phyloP scores from a whole-genome alignment of 306 rosid species.

The Trichosanthes truncata region DNA sequence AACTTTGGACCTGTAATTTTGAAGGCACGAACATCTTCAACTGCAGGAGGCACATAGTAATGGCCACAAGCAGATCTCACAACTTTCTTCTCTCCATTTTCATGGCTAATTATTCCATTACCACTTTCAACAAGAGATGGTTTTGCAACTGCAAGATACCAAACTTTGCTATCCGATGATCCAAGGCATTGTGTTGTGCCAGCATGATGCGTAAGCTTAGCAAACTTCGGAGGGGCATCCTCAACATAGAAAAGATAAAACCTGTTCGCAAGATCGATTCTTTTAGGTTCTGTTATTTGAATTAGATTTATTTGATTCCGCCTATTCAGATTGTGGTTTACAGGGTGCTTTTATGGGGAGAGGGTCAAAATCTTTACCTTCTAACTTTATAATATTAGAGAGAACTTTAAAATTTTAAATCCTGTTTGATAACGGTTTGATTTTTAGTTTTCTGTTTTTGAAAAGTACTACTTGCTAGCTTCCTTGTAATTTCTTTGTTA shows the following conservation, averaged over 20 bases:
- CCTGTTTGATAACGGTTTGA: too few relatives aligned
- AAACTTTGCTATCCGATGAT: background rate
- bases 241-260: background rate
- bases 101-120: background rate
- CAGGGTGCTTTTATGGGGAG: too few relatives aligned
- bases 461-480: too few relatives aligned
- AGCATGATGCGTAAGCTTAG: background rate
- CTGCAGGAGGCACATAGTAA: background rate
- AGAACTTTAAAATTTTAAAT: too few relatives aligned
- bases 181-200: background rate
- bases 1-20: background rate
- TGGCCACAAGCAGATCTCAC: background rate
- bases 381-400: too few relatives aligned
- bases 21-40: background rate
- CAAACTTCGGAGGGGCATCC: background rate
- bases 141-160: background rate
- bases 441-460: too few relatives aligned
- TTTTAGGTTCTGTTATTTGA: too few relatives aligned
- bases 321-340: background rate
- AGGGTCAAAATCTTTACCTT: too few relatives aligned
- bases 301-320: background rate
- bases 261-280: background rate
- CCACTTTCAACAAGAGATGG: background rate
- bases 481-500: too few relatives aligned
- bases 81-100: background rate